phyloP scores from a whole-genome alignment of 2,329 filamentous ascomycete genomes.

The Periglandula ipomoeae region DNA sequence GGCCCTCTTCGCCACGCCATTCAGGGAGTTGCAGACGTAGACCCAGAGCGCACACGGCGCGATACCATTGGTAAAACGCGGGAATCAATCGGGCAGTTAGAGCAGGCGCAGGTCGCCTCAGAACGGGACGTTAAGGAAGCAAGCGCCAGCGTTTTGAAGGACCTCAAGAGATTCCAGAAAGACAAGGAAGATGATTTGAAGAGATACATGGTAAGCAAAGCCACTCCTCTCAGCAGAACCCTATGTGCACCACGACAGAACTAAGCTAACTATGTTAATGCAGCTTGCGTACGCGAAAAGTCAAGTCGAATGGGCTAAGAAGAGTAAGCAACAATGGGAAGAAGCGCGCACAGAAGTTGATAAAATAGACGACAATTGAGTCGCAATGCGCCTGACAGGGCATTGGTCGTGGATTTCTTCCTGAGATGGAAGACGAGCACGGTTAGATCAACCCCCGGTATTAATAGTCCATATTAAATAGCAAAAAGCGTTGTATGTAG shows the following conservation, averaged over 20 bases:
- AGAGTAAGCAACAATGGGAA: constrained; percentile 84
- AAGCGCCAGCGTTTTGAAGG: constrained; percentile 76
- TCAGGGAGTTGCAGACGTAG: constrained; percentile 90
- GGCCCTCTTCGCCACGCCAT: constrained; percentile 92
- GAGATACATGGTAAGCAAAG: constrained; percentile 94
- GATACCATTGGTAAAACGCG: constrained; percentile 94
- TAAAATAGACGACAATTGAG: constrained; percentile 64
- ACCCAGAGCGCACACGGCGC: constrained; percentile 83
- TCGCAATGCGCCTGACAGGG: not conserved
- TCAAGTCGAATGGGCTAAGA: constrained; percentile 90
- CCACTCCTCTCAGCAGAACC: constrained; percentile 6
- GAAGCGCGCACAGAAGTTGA: constrained; percentile 80
- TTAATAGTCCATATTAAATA: constrained; percentile 1
- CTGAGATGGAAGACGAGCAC: not conserved
- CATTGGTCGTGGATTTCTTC: not conserved
- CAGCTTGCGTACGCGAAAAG: constrained; percentile 87
- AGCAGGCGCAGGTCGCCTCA: constrained; percentile 81
- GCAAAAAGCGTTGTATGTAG: constrained; percentile 1
- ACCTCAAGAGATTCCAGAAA: constrained; percentile 83
- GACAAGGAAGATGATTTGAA: constrained; percentile 94
- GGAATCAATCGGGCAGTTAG: constrained; percentile 75
- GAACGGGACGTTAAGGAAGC: constrained; percentile 91
- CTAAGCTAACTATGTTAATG: constrained; percentile 13
- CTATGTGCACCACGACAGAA: not conserved
- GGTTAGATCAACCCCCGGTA: not conserved